phyloP scores from a whole-genome alignment of 1,139 yeast species.

The Entelexis sorbosivorans region DNA sequence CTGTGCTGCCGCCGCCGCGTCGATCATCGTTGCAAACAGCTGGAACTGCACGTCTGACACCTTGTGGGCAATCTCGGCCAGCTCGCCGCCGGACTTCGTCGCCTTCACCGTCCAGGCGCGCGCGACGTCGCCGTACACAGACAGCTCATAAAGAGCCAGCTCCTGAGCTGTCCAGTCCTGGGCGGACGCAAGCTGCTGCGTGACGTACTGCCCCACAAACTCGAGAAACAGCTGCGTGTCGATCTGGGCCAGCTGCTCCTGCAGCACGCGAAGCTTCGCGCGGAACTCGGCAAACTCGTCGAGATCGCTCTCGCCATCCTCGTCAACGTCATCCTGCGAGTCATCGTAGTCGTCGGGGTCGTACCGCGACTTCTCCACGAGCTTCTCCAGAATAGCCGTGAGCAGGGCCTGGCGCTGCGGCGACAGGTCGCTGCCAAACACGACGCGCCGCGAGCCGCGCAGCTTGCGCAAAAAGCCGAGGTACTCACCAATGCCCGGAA shows the following conservation, averaged over 20 bases:
- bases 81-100: slow-evolving; percentile 43
- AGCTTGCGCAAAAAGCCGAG: slow-evolving; percentile 56
- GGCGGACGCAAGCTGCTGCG: slow-evolving; percentile 32
- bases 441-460: slow-evolving; percentile 20
- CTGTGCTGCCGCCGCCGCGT: slow-evolving; percentile 25
- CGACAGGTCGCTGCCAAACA: slow-evolving; percentile 9
- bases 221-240: slow-evolving; percentile 64
- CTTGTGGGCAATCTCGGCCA: slow-evolving; percentile 33
- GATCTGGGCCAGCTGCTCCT: slow-evolving; percentile 71
- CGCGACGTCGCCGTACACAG: slow-evolving; percentile 67
- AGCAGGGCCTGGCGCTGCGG: slow-evolving; percentile 29
- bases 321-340: slow-evolving; percentile 56
- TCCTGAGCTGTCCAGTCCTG: slow-evolving; percentile 43
- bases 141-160: slow-evolving; percentile 72
- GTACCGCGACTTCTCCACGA: slow-evolving; percentile 43
- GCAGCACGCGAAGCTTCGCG: slow-evolving; percentile 59
- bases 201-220: slow-evolving; percentile 53
- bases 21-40: slow-evolving; percentile 27
- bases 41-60: slow-evolving; percentile 27
- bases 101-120: slow-evolving; percentile 15
- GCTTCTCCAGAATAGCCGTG: slow-evolving; percentile 44
- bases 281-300: slow-evolving; percentile 68
- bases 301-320: slow-evolving; percentile 45
- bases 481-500: slow-evolving; percentile 68
- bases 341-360: slow-evolving; percentile 29